Evolutionary conservation across 345 rosid genomes (phyloP), one percentile per base, ranked within the genome.

Genomic region (Populus pruinosa): DNA sequence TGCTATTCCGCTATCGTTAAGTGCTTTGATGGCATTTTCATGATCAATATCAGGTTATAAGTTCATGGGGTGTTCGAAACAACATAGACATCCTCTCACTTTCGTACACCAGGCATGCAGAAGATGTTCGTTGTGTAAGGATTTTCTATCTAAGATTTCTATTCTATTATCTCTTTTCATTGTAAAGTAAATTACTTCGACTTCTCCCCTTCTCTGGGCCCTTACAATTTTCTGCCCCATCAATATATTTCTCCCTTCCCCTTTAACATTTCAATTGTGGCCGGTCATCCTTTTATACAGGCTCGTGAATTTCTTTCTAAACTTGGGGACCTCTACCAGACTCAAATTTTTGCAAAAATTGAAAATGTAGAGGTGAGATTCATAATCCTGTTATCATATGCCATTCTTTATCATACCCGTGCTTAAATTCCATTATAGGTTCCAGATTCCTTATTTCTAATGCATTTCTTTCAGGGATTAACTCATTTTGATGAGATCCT

Each of bases 401-500:
- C 56, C 8, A 16, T 33, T 61, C 2, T 31, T 59, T n/a, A 23
- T 4, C 29, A 10, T 56, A 56, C 25, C 36, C 36, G 6, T 50
- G n/a, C 65, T 68, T 20, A 47, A 29, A 38, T 79, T 66, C 74
- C 65, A 73, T 82, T 59, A 70, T 29, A 65, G 73, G 21, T 68
- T 23, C 68, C 41, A 23, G 39, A 29, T 67, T 62, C 62, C 63
- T 67, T 55, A n/a, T 68, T 53, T 62, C 35, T 70, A 53, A 47
- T 74, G 25, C 72, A 11, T 59, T 66, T 49, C 47, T 75, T 68
- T 11, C 72, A 91, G 95, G 93, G 93, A 29, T 55, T 89, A 78
- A 80, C 44, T 63, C 91, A 91, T 83, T 91, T 91, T 82, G 91
- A 91, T 82, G 95, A 91, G 84, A 89, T 91, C 71, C 82, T 91